Evolutionary conservation across 1,284 basidiomycete genomes (phyloP).

Genomic region (Ganoderma leucocontextum): DNA sequence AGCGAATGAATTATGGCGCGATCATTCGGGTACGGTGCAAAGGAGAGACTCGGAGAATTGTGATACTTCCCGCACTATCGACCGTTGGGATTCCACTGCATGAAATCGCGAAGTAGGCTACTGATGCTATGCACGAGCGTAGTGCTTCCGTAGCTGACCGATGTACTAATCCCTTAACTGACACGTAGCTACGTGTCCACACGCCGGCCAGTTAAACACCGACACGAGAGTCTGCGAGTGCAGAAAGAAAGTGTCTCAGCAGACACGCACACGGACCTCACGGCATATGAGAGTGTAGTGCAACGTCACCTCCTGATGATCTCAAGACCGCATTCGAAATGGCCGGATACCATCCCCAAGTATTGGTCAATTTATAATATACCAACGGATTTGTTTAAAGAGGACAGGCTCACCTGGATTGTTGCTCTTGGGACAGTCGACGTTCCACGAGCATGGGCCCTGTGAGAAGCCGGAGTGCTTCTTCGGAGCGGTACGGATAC

Average conservation of each 20-base stretch:
- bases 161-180: neutral
- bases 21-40: neutral
- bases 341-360: neutral
- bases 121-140: neutral
- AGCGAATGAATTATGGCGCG: neutral
- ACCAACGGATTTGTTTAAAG: neutral
- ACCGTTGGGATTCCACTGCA: neutral
- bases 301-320: neutral
- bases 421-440: neutral
- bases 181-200: neutral
- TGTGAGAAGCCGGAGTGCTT: slow-evolving; percentile 6
- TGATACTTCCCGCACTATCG: neutral
- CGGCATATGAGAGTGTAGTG: neutral
- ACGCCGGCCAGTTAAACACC: neutral
- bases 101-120: neutral
- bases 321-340: neutral
- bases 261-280: neutral
- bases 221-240: neutral
- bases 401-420: neutral
- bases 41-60: slow-evolving; percentile 11
- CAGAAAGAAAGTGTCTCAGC: neutral
- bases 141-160: neutral
- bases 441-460: neutral
- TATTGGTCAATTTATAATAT: neutral
- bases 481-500: slow-evolving; percentile 5